phyloP scores from a whole-genome alignment of 2,329 filamentous ascomycete genomes.

The Amesomyces nigricolor region DNA sequence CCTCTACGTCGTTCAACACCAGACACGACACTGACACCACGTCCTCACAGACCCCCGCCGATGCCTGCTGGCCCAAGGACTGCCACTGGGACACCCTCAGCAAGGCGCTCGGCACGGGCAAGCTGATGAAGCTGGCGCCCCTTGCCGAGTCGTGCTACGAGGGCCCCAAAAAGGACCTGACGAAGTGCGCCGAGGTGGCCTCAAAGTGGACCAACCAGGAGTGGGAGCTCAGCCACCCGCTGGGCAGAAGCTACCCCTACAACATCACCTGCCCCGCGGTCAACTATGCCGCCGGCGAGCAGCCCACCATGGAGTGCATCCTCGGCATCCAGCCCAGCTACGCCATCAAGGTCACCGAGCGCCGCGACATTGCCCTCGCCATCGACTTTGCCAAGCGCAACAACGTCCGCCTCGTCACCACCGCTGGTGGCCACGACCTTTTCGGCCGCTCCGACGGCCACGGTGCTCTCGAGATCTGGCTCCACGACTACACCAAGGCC shows the following conservation, averaged over 20 bases:
- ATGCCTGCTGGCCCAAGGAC: slow-evolving; percentile 47
- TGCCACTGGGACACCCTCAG: slow-evolving; percentile 46
- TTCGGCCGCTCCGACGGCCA: slow-evolving; percentile 35
- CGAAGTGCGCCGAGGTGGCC: slow-evolving; percentile 9
- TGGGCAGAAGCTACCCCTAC: slow-evolving; percentile 15
- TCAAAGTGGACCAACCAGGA: slow-evolving; percentile 15
- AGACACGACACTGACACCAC: too few relatives aligned
- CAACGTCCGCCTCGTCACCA: slow-evolving; percentile 42
- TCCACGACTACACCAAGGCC: slow-evolving; percentile 33
- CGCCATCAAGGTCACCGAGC: slow-evolving; percentile 29
- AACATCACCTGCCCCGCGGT: slow-evolving; percentile 18
- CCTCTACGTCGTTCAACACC: too few relatives aligned
- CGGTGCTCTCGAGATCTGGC: slow-evolving; percentile 36
- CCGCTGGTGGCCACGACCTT: slow-evolving; percentile 38
- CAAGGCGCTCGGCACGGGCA: slow-evolving; percentile 42
- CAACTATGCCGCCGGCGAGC: slow-evolving; percentile 9
- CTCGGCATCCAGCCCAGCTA: slow-evolving; percentile 35
- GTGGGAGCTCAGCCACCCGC: slow-evolving; percentile 8
- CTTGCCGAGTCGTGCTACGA: slow-evolving; percentile 47
- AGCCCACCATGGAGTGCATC: slow-evolving; percentile 26
- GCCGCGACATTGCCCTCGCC: slow-evolving; percentile 22
- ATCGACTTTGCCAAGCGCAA: slow-evolving; percentile 34
- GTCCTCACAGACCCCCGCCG: slow-evolving; percentile 35
- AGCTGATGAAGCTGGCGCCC: slow-evolving; percentile 46
- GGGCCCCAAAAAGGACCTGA: slow-evolving; percentile 9